Base-by-base conservation (phyloP, 768 basidiomycete genomes). In the Rhodotorula paludigena region DNA sequence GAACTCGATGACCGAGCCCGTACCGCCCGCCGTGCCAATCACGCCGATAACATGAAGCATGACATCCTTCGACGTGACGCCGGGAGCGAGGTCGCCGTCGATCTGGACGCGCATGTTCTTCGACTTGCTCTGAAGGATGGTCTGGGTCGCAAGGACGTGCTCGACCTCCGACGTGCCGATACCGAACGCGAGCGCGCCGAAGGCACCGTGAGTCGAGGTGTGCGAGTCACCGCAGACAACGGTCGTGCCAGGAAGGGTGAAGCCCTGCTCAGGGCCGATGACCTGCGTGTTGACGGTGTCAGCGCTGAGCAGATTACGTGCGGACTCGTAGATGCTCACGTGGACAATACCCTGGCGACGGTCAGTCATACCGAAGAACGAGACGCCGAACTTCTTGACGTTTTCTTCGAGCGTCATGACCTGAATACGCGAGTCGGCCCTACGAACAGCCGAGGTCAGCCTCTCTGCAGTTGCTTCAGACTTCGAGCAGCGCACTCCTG, bases 111-210 rank as follows among this genome's bases (percentile, higher is more conserved):
- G 86, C 90, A 93, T 92, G 80, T 92, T 93, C 81, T 91, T 91
- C 62, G 85, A 84, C 79, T 92, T 91, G 77, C 83, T 85, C 80
- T 93, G 91, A 69, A 90, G 81, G 30, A 93, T 81, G 56, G 89
- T 90, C 78, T 93, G 91, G 14, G 91, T 93, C 21, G 91, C 91
- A 55, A 93, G 86, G 71, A 92, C 91, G 77, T 93, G 91, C 77
- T 93, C 91, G 74, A 93, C 91, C 77, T 93, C 90, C 57, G 90
- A 92, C 20, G 91, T 93, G 47, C 91, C 91, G 74, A 93, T 92
- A 67, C 91, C 91, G 74, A 92, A 93, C 0, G 91, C 91, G 68
- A 93, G 83, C 54, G 91, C 90, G 54, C 91, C 91, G 76, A 93
- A 93, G 5, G 91, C 91, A 56, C 91, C 91, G 77, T 93, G 91